These are phyloP conservation scores for Filobasidium wieringae DNA, from an alignment of 768 basidiomycete species.

Conservation along the genomic window DNA sequence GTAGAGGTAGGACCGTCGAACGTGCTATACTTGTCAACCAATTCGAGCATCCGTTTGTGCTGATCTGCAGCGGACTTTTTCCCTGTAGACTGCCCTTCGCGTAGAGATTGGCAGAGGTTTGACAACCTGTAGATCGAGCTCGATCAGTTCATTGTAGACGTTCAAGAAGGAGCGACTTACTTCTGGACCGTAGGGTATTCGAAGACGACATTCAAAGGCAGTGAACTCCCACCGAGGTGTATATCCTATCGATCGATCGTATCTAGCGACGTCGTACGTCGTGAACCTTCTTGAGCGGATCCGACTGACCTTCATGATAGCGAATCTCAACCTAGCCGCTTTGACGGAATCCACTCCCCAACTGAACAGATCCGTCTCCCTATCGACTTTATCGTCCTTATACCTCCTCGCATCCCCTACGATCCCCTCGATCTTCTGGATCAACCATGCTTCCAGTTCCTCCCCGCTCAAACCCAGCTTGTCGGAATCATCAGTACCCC, in stretches of 20 bases:
- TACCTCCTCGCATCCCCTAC: not conserved
- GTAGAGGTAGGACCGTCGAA: not conserved
- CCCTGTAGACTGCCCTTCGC: constrained; percentile 6
- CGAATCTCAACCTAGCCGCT: constrained; percentile 27
- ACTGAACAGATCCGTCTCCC: constrained; percentile 30
- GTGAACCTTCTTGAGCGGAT: not conserved
- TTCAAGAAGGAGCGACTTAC: no score
- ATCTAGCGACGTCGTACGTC: not conserved
- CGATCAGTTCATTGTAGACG: not conserved
- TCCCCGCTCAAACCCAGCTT: not conserved
- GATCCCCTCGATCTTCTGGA: constrained; percentile 12
- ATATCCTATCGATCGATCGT: constrained; percentile 12
- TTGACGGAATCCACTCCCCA: constrained; percentile 36
- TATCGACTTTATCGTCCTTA: constrained; percentile 10
- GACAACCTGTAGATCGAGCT: not conserved
- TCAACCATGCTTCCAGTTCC: constrained; percentile 7
- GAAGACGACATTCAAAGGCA: constrained; percentile 33
- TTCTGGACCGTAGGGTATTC: constrained; percentile 24
- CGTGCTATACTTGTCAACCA: constrained; percentile 21
- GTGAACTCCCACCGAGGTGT: constrained; percentile 13
- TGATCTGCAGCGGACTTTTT: not conserved
- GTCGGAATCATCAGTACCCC: not conserved
- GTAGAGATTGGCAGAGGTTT: constrained; percentile 14
- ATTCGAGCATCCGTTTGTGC: constrained; percentile 17
- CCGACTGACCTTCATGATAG: constrained; percentile 23